Conservation (phyloP, 1,284 basidiomycete genomes). For the Paramarasmius palmivorus region DNA sequence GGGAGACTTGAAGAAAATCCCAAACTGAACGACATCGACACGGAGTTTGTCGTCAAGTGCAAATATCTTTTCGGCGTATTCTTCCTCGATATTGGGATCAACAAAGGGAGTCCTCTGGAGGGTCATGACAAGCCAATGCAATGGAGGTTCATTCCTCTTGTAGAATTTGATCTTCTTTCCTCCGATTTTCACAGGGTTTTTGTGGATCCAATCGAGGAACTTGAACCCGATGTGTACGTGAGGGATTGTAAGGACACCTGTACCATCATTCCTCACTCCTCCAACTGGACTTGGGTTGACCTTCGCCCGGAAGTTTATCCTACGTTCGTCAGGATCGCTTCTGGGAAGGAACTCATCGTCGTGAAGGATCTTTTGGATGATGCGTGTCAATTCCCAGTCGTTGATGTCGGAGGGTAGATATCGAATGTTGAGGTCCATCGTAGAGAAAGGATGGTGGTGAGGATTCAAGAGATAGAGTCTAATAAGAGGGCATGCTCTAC, state of each 20-base stretch:
- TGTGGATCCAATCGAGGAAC: conserved; percentile 45
- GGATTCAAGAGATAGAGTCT: background rate
- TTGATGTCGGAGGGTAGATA: conserved; percentile 48
- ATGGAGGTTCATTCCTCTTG: conserved; percentile 25
- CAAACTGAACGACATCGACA: conserved; percentile 63
- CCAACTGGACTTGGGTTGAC: conserved; percentile 48
- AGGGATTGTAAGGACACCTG: conserved; percentile 52
- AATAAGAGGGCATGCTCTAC: background rate
- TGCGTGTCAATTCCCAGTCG: conserved; percentile 56
- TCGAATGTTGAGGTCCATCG: conserved; percentile 51
- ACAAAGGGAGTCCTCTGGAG: conserved; percentile 63
- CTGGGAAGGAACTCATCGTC: conserved; percentile 43
- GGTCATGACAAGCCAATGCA: conserved; percentile 28
- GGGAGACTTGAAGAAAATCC: conserved; percentile 45
- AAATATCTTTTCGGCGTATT: conserved; percentile 45
- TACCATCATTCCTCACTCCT: conserved; percentile 60
- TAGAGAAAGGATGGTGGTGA: background rate
- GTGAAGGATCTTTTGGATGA: conserved; percentile 56
- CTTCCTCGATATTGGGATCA: conserved; percentile 58
- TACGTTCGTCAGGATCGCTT: conserved; percentile 14
- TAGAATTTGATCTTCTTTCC: conserved; percentile 42
- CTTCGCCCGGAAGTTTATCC: conserved; percentile 54
- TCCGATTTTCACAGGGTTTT: conserved; percentile 35
- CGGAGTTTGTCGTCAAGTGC: conserved; percentile 48
- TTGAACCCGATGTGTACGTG: conserved; percentile 37